Base-by-base conservation (phyloP, 495 filamentous ascomycete genomes). In the Aspergillus bertholletiae region DNA sequence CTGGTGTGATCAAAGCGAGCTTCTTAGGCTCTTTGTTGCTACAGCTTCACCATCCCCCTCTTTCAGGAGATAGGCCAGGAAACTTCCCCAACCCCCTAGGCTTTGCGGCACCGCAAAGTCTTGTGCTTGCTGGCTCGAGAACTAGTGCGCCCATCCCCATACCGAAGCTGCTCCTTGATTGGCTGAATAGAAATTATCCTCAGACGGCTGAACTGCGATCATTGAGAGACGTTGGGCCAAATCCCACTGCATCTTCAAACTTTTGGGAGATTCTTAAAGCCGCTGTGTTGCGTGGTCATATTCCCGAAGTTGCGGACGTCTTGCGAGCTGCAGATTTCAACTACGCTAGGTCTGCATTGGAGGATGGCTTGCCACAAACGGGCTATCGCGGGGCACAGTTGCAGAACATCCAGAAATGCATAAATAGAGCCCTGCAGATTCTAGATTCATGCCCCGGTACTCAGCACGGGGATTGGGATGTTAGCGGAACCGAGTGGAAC, bases 201-300 rank as follows among this genome's bases (percentile, higher is more conserved):
- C 84, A 84, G 55, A 68, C 69, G 20, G 72, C 77, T 43, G 85
- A 88, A 54, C 60, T 88, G 3, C 73, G 81, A 35, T 70, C 83
- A 12, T 71, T 96, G 34, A 71, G 80, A 54, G 74, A 76, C 22
- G 67, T 84, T 51, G 74, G 80, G 43, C 88, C 88, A 2, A 88
- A 86, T 54, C 87, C 89, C 32, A 84, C 89, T 2, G 81, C 83
- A 43, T 87, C 91, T 58, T 69, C 72, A 6, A 75, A 83, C 24
- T 97, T 88, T 66, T 97, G 92, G 92, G 87, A 90, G 61, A 78
- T 84, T 9, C 71, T 96, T 17, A 86, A 84, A 56, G 75, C 78
- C 27, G 67, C 80, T 28, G 76, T 90, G 47, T 70, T 92, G 5
- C 86, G 91, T 15, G 91, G 92, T 21, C 81, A 82, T 28, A 79